phyloP scores from a whole-genome alignment of 768 basidiomycete species.

The Suillus luteus region DNA sequence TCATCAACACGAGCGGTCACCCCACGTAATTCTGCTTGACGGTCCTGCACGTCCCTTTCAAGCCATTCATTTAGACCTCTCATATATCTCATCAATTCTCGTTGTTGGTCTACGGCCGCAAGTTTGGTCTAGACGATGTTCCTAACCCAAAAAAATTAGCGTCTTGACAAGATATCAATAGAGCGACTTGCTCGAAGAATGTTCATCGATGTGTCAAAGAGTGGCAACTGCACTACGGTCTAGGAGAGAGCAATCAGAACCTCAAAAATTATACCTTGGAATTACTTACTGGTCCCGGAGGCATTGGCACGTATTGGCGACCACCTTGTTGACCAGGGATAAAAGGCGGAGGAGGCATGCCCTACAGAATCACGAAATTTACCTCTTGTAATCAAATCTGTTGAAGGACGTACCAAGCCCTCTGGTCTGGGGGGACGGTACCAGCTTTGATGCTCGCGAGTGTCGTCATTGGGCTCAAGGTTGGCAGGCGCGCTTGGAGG shows the following conservation, averaged over 20 bases:
- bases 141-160: constrained; percentile 42
- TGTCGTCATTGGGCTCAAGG: constrained; percentile 21
- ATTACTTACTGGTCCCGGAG: constrained; percentile 54
- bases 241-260: constrained; percentile 28
- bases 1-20: constrained; percentile 63
- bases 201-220: constrained; percentile 71
- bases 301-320: constrained; percentile 46
- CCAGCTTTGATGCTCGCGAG: constrained; percentile 26
- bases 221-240: constrained; percentile 64
- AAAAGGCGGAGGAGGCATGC: constrained; percentile 29
- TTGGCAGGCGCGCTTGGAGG: constrained; percentile 28
- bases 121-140: constrained; percentile 74
- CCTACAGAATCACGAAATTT: constrained; percentile 18
- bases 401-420: constrained; percentile 17
- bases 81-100: constrained; percentile 82
- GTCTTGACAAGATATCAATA: constrained; percentile 8
- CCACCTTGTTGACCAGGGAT: constrained; percentile 26
- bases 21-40: constrained; percentile 70
- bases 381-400: neutral
- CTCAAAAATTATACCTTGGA: neutral
- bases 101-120: constrained; percentile 76
- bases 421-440: constrained; percentile 21
- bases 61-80: constrained; percentile 77
- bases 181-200: constrained; percentile 58
- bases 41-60: constrained; percentile 74